Conservation (phyloP, 345 rosid species). For the Dipteronia sinensis region DNA sequence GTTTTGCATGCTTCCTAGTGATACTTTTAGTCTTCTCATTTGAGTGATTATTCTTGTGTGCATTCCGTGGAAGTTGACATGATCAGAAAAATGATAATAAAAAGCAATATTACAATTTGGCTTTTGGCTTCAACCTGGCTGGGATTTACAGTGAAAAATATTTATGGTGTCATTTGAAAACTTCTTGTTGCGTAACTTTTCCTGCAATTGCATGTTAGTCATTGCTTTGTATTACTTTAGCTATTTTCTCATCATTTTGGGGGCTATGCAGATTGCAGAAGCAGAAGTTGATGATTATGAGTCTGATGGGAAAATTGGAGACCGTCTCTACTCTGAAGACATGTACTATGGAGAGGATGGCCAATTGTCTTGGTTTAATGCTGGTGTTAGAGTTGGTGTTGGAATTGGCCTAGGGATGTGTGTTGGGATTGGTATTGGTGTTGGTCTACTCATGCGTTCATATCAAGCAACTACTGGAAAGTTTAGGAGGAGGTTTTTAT, state of each 20-base stretch:
- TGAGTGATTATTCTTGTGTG: neutral
- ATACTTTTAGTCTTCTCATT: neutral
- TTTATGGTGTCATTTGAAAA: neutral
- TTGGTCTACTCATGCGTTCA: constrained; percentile 91
- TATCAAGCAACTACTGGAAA: constrained; percentile 93
- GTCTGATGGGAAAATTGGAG: constrained; percentile 56
- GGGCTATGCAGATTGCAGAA: constrained; percentile 48
- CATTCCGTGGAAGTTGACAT: neutral
- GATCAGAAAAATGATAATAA: neutral
- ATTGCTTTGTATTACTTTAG: neutral
- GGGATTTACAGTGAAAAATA: neutral
- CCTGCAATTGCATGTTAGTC: neutral
- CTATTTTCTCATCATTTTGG: neutral
- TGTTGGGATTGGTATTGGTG: constrained; percentile 86
- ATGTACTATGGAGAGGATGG: constrained; percentile 83
- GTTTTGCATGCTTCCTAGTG: neutral
- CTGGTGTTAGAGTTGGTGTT: constrained; percentile 94
- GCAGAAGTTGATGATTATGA: constrained; percentile 55
- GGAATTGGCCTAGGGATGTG: constrained; percentile 98
- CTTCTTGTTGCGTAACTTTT: neutral
- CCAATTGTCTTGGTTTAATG: constrained; percentile 88
- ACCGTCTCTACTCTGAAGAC: constrained; percentile 52
- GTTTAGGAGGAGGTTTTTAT: constrained; percentile 84
- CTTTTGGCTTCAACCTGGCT: neutral
- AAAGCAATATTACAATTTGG: neutral